Base-by-base conservation (phyloP, 2,329 filamentous ascomycete species). In the Aspergillus luchuensis region DNA sequence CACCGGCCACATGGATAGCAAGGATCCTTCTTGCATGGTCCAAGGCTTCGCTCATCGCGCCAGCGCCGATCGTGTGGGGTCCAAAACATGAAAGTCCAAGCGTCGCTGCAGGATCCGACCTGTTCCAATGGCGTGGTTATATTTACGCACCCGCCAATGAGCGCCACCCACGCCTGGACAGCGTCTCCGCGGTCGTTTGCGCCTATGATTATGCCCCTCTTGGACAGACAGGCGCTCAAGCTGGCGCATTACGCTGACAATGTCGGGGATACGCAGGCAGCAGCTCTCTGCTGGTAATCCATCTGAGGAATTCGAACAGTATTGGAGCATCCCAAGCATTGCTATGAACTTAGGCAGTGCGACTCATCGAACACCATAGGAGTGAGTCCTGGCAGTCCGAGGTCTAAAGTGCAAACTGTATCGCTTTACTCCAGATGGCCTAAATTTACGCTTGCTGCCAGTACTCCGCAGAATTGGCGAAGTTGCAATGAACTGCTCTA, bases 71-170 rank as follows among this genome's bases (percentile, higher is more conserved):
- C 47, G 8, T 10, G 23, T 49, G 45, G 45, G 45, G 47, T 50
- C 47, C 47, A 33, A 30, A 49, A 30, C 11, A n/a, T 23, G 30
- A 5, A 11, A 33, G 47, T 15, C n/a, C 2, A 7, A 5, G 41
- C 33, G 28, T 25, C 28, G 47, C 25, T 11, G 47, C 47, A 50
- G 47, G 47, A 50, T 50, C 47, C 47, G 25, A 33, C 23, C 7
- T 15, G 5, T n/a, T 19, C n/a, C 25, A 23, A n/a, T 7, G 15
- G 25, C 47, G 25, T 50, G 7, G 15, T 33, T n/a, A 11, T n/a
- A 30, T 50, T 50, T 50, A 50, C 47, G 47, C 47, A n/a, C 47
- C 25, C 8, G 47, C 47, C 47, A 50, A 50, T 50, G 25, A 30
- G 25, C 23, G 2, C 3, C 25, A n/a, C 25, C 25, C n/a, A 17